These are phyloP conservation scores for Leccinellum luteum DNA, from an alignment of 768 basidiomycete genomes.

Conservation along the genomic window DNA sequence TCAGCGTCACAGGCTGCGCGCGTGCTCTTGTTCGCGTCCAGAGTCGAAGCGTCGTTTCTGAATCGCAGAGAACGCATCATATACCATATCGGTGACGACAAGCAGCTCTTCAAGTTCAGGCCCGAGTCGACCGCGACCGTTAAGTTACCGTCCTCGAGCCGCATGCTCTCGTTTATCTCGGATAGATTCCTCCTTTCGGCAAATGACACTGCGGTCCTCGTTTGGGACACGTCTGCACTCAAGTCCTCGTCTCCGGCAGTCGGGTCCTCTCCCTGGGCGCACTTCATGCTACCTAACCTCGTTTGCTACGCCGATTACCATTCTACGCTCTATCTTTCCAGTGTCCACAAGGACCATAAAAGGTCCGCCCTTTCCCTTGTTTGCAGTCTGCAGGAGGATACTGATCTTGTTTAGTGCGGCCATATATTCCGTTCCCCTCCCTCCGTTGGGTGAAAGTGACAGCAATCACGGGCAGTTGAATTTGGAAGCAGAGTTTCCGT, in stretches of 20 bases:
- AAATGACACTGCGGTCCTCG: background rate
- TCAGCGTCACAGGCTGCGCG: constrained; percentile 12
- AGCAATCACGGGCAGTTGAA: background rate
- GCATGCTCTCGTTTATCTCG: constrained; percentile 17
- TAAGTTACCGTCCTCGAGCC: constrained; percentile 1
- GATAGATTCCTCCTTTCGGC: constrained; percentile 22
- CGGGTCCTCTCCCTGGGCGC: constrained; percentile 9
- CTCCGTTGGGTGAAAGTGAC: background rate
- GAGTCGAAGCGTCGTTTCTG: constrained; percentile 17
- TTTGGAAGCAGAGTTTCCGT: constrained; percentile 13
- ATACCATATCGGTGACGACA: background rate
- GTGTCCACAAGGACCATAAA: background rate
- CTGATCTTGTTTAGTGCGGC: constrained; percentile 6
- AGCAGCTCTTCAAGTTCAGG: background rate
- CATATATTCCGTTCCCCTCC: constrained; percentile 14
- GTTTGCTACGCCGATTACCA: constrained; percentile 1
- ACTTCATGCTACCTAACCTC: constrained; percentile 6
- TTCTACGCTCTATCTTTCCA: constrained; percentile 13
- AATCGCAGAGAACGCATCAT: constrained; percentile 4
- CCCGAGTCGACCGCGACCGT: background rate
- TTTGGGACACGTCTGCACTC: constrained; percentile 16
- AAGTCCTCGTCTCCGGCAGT: background rate
- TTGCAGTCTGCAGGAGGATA: background rate
- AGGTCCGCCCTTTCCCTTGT: constrained; percentile 8
- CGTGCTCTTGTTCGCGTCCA: constrained; percentile 7